Evolutionary conservation across 495 filamentous ascomycete species (phyloP).

Genomic region (Amphirosellinia nigrospora): DNA sequence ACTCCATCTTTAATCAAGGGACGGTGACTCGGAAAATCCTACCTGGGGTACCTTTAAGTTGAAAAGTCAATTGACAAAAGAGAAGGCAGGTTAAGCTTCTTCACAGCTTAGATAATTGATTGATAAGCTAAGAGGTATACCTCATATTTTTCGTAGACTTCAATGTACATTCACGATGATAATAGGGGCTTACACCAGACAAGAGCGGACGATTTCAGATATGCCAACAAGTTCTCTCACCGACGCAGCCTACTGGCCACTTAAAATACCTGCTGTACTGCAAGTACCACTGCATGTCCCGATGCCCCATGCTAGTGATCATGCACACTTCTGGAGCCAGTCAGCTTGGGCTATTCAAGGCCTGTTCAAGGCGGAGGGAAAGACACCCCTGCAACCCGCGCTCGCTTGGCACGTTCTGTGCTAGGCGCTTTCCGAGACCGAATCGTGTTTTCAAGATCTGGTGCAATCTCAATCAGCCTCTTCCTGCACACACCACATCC

Average conservation of each 20-base stretch:
- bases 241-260: too few relatives aligned
- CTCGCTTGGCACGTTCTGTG: slow-evolving; percentile 15
- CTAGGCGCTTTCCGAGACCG: slow-evolving; percentile 15
- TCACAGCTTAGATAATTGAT: background rate
- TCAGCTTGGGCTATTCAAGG: slow-evolving; percentile 20
- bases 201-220: background rate
- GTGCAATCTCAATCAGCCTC: slow-evolving; percentile 27
- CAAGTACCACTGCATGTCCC: slow-evolving; percentile 4
- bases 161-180: background rate
- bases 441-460: slow-evolving; percentile 27
- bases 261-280: too few relatives aligned
- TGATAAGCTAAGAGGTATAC: background rate
- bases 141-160: background rate
- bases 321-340: slow-evolving; percentile 20
- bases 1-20: background rate
- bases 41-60: background rate
- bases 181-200: background rate
- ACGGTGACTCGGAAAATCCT: background rate
- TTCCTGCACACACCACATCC: slow-evolving; percentile 5
- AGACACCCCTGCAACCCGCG: slow-evolving; percentile 14
- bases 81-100: background rate
- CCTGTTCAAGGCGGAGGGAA: slow-evolving; percentile 18
- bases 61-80: background rate
- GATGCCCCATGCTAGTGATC: slow-evolving; percentile 21
- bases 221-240: too few relatives aligned